Evolutionary conservation across 805 yeast genomes (phyloP), one percentile per base, ranked within the genome.

Genomic region (Vanderwaltozyma yarrowii): DNA sequence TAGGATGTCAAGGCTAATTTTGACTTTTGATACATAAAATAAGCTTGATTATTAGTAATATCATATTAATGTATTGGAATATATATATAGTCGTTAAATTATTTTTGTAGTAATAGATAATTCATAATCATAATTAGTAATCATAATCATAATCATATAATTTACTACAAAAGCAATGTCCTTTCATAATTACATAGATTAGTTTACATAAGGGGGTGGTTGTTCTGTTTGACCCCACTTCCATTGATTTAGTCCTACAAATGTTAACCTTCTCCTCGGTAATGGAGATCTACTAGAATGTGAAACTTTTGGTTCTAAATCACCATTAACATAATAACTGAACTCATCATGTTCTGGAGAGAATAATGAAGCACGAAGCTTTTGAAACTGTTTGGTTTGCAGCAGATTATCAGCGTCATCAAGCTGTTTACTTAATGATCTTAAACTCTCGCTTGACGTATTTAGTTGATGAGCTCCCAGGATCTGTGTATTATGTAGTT

Each of bases 151-250:
- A n/a, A n/a, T n/a, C n/a, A n/a, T n/a, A n/a, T n/a, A n/a, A n/a
- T n/a, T n/a, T n/a, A n/a, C n/a, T n/a, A 21, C 6, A 21, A 9
- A 21, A 9, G 6, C 23, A 6, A 21, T 21, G 9, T 25, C 15
- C 10, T 10, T n/a, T 21, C 10, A 14, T 14, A 17, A 25, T 18
- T 16, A 15, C 20, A 29, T 19, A 24, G 29, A 33, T 17, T 29
- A 16, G 28, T 20, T 35, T 16, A 18, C 5, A 36, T 54, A 52
- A 30, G 60, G 60, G 4, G 58, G 58, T 13, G 60, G 58, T 14
- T 50, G 46, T 20, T 54, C 56, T 14, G 51, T 51, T 19, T 39
- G 43, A 15, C 58, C 57, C 56, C 58, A 55, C 30, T 32, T 39
- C 32, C 40, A 39, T 25, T 39, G 37, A 38, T 35, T 50, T 35